A percentile compares a stretch with the other conserved stretches of the same genome.
Evolutionary conservation across 1,284 basidiomycete genomes (phyloP).

Genomic region (Sanguinoderma infundibulare): DNA sequence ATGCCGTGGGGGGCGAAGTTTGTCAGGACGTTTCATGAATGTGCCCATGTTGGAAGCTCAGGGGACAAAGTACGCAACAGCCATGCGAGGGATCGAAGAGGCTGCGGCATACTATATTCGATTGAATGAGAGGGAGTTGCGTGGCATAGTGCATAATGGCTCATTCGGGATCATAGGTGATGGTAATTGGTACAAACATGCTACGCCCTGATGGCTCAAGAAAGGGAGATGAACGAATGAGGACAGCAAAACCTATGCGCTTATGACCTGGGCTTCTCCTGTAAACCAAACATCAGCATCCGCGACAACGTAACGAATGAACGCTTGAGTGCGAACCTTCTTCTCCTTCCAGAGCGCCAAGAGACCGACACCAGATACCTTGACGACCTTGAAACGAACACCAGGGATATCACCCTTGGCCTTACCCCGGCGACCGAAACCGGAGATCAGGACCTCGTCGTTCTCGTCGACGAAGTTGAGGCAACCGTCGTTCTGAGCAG

Average conservation of each 20-base stretch:
- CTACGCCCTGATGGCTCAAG: constrained; percentile 25
- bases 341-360: constrained; percentile 99
- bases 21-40: too few relatives aligned
- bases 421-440: constrained; percentile 99
- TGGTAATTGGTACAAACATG: constrained; percentile 32
- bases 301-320: background rate
- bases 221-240: constrained; percentile 23
- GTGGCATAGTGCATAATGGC: constrained; percentile 31
- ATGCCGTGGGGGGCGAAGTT: too few relatives aligned
- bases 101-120: too few relatives aligned
- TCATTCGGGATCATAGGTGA: constrained; percentile 48
- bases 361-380: constrained; percentile 99
- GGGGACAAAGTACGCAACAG: too few relatives aligned
- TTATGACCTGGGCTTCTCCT: constrained; percentile 94
- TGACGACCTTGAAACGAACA: constrained; percentile 99
- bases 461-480: constrained; percentile 99
- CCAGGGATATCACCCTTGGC: constrained; percentile 97
- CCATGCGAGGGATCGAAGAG: too few relatives aligned
- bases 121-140: background rate
- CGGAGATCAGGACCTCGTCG: constrained; percentile 99
- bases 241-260: constrained; percentile 19
- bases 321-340: constrained; percentile 73
- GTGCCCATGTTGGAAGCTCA: background rate
- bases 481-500: constrained; percentile 95
- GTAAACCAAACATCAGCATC: constrained; percentile 12